These are phyloP conservation scores for Fusarium pininemorale DNA, from an alignment of 2,329 filamentous ascomycete genomes.

Conservation along the genomic window DNA sequence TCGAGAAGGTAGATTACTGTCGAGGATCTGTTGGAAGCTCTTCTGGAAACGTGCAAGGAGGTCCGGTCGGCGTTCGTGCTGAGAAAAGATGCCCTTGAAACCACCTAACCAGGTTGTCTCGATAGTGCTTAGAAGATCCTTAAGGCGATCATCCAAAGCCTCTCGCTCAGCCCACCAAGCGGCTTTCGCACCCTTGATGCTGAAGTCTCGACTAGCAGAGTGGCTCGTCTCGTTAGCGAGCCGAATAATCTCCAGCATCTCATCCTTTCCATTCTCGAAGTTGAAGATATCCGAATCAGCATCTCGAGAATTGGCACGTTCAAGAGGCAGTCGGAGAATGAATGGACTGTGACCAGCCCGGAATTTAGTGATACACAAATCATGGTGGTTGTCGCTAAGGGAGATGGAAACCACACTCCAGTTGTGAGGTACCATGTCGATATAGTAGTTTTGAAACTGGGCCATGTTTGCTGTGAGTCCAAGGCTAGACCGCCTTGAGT, in stretches of 20 bases:
- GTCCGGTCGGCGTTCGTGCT: slow-evolving; percentile 68
- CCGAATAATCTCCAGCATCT: slow-evolving; percentile 84
- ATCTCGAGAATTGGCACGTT: slow-evolving; percentile 82
- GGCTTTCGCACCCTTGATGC: slow-evolving; percentile 76
- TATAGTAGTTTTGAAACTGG: slow-evolving; percentile 79
- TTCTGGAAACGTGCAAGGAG: slow-evolving; percentile 79
- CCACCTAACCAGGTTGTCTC: slow-evolving; percentile 95
- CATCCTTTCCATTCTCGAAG: slow-evolving; percentile 80
- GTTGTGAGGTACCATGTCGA: slow-evolving; percentile 81
- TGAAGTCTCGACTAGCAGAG: slow-evolving; percentile 70
- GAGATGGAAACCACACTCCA: slow-evolving; percentile 92
- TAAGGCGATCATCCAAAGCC: slow-evolving; percentile 78
- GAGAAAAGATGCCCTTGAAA: slow-evolving; percentile 93
- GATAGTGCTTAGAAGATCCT: slow-evolving; percentile 82
- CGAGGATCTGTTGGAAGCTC: slow-evolving; percentile 80
- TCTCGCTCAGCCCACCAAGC: slow-evolving; percentile 93
- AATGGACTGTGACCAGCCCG: slow-evolving; percentile 81
- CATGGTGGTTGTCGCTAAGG: slow-evolving; percentile 81
- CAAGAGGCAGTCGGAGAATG: slow-evolving; percentile 84
- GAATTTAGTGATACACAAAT: slow-evolving; percentile 89
- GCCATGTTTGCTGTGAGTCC: slow-evolving; percentile 62
- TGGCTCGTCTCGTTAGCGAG: slow-evolving; percentile 87
- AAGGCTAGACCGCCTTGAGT: slow-evolving; percentile 54
- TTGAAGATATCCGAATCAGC: slow-evolving; percentile 81
- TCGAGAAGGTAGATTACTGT: slow-evolving; percentile 86